phyloP scores from a whole-genome alignment of 2,329 filamentous ascomycete genomes.

The Exophiala bonariae region DNA sequence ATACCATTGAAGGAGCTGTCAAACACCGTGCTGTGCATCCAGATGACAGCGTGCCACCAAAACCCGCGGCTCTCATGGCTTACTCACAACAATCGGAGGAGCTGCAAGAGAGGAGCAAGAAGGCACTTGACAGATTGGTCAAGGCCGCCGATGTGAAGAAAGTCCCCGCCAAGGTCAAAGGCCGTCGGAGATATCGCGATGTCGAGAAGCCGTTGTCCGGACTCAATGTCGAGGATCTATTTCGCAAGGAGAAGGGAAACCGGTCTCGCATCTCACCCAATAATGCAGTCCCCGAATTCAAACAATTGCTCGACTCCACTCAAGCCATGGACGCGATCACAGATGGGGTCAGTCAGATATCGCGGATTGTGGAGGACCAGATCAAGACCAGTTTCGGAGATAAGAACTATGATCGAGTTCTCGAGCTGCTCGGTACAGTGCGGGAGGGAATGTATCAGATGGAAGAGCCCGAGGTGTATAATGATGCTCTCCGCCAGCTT shows the following conservation, averaged over 20 bases:
- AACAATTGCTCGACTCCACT: constrained; percentile 67
- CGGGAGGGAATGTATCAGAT: constrained; percentile 72
- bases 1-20: constrained; percentile 84
- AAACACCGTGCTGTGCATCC: constrained; percentile 78
- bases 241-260: constrained; percentile 61
- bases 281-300: constrained; percentile 90
- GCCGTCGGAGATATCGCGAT: constrained; percentile 67
- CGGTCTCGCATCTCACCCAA: constrained; percentile 58
- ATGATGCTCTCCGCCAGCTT: constrained; percentile 67
- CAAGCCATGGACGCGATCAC: constrained; percentile 63
- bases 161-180: constrained; percentile 77
- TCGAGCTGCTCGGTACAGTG: constrained; percentile 76
- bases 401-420: constrained; percentile 68
- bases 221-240: constrained; percentile 78
- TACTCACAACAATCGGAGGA: constrained; percentile 72
- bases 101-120: constrained; percentile 59
- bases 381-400: constrained; percentile 75
- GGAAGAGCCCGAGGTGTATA: constrained; percentile 76
- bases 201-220: constrained; percentile 81
- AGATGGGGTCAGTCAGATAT: constrained; percentile 73
- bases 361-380: constrained; percentile 65
- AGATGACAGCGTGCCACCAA: constrained; percentile 61
- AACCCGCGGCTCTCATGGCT: constrained; percentile 65
- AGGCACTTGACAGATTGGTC: constrained; percentile 64
- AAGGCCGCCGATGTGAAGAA: constrained; percentile 78